Evolutionary conservation across 1,284 basidiomycete species (phyloP).

Genomic region (Rhodofomes roseus): DNA sequence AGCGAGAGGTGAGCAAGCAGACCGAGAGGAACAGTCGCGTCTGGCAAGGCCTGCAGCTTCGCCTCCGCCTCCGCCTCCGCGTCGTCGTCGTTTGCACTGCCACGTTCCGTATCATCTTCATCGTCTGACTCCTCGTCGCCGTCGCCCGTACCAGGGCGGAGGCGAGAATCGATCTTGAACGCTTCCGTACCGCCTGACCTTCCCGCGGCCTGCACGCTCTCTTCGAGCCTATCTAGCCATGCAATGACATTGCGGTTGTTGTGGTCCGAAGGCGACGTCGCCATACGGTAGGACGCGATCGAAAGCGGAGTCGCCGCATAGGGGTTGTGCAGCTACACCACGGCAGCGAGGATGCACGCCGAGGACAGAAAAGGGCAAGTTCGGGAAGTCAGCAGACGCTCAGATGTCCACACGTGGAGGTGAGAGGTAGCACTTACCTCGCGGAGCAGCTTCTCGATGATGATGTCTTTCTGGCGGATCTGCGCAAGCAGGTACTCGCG

Average conservation of each 20-base stretch:
- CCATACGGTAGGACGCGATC: conserved; percentile 71
- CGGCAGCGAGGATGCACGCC: neutral
- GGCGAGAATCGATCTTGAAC: conserved; percentile 41
- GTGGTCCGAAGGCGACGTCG: conserved; percentile 66
- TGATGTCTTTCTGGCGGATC: conserved; percentile 77
- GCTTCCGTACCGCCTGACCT: conserved; percentile 28
- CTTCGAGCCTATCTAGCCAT: conserved; percentile 57
- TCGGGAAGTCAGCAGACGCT: neutral
- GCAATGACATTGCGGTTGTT: conserved; percentile 65
- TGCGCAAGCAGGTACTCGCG: conserved; percentile 78
- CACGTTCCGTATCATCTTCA: conserved; percentile 25
- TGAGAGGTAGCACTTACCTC: conserved; percentile 45
- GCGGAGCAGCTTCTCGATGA: conserved; percentile 78
- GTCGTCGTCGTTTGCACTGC: conserved; percentile 24
- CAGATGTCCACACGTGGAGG: conserved; percentile 3
- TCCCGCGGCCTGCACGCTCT: conserved; percentile 30
- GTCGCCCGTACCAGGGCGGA: conserved; percentile 16
- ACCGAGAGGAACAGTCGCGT: conserved; percentile 67
- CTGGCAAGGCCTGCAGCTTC: conserved; percentile 51
- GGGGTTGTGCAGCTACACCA: conserved; percentile 65
- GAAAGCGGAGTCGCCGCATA: conserved; percentile 73
- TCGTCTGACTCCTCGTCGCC: conserved; percentile 22
- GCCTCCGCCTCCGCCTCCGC: conserved; percentile 35
- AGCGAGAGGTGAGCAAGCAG: conserved; percentile 69
- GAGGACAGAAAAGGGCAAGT: conserved; percentile 6